Base-by-base conservation (phyloP, 1,284 basidiomycete species). In the Marasmius oreades region DNA sequence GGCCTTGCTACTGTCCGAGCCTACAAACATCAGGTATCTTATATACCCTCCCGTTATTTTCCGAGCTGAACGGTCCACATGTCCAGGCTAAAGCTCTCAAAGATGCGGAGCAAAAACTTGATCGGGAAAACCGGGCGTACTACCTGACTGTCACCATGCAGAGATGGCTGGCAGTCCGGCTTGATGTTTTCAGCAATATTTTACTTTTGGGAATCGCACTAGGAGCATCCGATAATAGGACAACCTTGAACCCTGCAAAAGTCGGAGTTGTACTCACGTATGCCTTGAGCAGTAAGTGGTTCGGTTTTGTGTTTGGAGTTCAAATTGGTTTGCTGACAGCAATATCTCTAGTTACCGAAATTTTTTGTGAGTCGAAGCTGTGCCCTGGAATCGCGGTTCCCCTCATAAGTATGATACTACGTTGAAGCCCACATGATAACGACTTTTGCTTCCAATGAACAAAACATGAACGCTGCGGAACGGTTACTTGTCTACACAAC, bases 101-200 rank as follows among this genome's bases (percentile, higher is more conserved):
- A 26, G 67, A 72, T 39, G 78, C 79, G 11, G 81, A 86, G 53
- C 72, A 77, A 42, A 79, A 84, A n/a, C 67, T 90, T 62, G 88
- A 92, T 66, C 71, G 82, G 63, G 84, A 92, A 66, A 90, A 91
- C 66, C 75, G 87, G 42, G 91, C 92, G 0, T 92, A 92, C 68
- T 87, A 84, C 65, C 82, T 93, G 73, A 91, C 88, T 0, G 79
- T 88, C 26, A 74, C 80, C 5, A 86, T 78, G 51, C 85, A 87
- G 64, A 71, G 80, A 52, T 87, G 82, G 83, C 69, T 85, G 0
- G 74, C 75, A 16, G 64, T 87, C 11, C 77, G 86, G 1, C 71
- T 88, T 3, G 82, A 85, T 55, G 63, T 89, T 39, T 81, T 93
- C 47, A 90, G 88, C 11, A 88, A 88, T 55, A 67, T 90, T 16